Percentiles rank a stretch among this genome's conserved stretches.
phyloP scores from a whole-genome alignment of 202 grass and related monocot genomes.

The Eragrostis tef region DNA sequence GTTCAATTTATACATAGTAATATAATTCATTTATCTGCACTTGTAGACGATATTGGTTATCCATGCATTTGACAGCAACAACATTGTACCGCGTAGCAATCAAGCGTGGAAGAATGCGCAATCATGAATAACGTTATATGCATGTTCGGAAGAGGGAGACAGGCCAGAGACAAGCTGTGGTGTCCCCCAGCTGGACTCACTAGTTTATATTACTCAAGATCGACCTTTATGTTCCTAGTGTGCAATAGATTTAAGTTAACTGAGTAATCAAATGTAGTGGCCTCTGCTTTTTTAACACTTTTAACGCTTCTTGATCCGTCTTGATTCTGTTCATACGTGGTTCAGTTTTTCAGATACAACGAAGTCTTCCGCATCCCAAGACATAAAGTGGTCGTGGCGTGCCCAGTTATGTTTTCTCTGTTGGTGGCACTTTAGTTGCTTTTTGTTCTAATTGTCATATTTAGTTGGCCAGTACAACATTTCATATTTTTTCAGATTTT shows the following conservation, averaged over 20 bases:
- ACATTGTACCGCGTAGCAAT: constrained; percentile 28
- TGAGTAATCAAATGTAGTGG: no score
- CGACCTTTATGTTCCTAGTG: no score
- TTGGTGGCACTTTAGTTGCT: constrained; percentile 31
- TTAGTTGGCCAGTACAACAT: background rate
- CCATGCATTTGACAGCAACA: constrained; percentile 1
- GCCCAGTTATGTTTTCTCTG: background rate
- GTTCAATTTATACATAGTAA: no score
- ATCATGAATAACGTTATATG: no score
- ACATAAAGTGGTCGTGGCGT: constrained; percentile 17
- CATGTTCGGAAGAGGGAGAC: no score
- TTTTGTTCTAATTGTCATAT: constrained; percentile 31
- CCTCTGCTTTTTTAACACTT: constrained; percentile 1
- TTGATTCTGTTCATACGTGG: constrained; percentile 45
- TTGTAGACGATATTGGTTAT: background rate
- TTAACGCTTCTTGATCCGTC: constrained; percentile 24
- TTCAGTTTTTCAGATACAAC: constrained; percentile 2
- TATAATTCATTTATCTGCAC: no score
- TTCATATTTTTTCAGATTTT: background rate
- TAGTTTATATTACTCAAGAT: no score
- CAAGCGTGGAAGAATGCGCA: no score
- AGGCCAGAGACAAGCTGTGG: no score
- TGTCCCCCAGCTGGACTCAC: no score
- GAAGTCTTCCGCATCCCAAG: constrained; percentile 15
- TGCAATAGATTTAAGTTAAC: no score